Evolutionary conservation across 169 alveolate species (phyloP), one percentile per base, ranked within the genome.

Genomic region (Plasmodium reichenowi): DNA sequence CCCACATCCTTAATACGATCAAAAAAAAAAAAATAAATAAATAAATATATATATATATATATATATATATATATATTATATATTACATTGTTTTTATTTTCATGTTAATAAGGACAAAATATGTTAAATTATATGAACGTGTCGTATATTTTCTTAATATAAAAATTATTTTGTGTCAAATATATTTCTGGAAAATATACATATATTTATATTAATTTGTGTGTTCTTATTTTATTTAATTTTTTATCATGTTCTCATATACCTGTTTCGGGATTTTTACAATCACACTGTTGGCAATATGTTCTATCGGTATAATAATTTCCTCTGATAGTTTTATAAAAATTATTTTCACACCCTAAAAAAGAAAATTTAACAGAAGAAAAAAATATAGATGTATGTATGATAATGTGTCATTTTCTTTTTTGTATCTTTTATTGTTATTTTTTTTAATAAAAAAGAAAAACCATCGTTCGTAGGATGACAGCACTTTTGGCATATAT

Each of bases 281-380:
- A 78, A 24, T 78, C 89, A 59, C 89, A 78, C 54, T 59, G 52
- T 59, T 60, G 43, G 80, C 89, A 78, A 26, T 78, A 78, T 15
- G 66, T 71, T n/a, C 59, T 58, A 71, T 64, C 89, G 17, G 62
- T 52, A 70, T 64, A 13, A 52, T 63, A 54, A 76, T 78, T 78
- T 9, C 76, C 80, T 26, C 89, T 78, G 3, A 78, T 64, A 15
- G 89, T 52, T 64, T 59, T 50, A 56, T 64, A 32, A 70, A 66
- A 64, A 50, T 78, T 78, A 63, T 78, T 78, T 66, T 64, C 80
- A 47, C 89, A 78, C 24, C 89, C 89, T 78, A 60, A 29, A 56
- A 56, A 54, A 9, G 58, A 62, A n/a, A 32, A 17, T 45, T 62
- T 50, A 26, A 45, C 9, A 20, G n/a, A 38, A 38, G 4, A 38